Evolutionary conservation across 306 rosid genomes (phyloP).

Genomic region (Crataegus laevigata): DNA sequence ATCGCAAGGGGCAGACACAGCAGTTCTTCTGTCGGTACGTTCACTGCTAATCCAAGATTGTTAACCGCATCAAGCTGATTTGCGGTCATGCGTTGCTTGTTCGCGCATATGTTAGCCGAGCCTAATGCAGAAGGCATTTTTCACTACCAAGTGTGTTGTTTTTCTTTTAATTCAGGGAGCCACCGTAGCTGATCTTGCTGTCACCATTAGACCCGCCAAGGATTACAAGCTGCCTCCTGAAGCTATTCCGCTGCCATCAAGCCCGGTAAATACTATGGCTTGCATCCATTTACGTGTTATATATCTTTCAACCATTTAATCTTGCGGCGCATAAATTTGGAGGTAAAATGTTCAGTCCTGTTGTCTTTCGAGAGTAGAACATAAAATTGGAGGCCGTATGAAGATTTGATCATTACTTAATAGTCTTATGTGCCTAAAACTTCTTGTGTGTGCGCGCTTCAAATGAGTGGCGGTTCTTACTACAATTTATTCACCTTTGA

Average conservation of each 20-base stretch:
- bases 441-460: not conserved
- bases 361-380: not conserved
- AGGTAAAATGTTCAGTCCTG: not conserved
- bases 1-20: constrained; percentile 73
- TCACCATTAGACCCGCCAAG: constrained; percentile 54
- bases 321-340: not conserved
- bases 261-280: constrained; percentile 38
- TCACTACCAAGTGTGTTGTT: not conserved
- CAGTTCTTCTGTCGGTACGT: constrained; percentile 71
- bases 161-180: constrained; percentile 47
- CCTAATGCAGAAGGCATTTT: not conserved
- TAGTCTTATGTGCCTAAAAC: not conserved
- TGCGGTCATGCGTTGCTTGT: not conserved
- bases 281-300: not conserved
- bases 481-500: constrained; percentile 4
- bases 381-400: not conserved
- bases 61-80: too few species aligned
- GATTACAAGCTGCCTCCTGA: constrained; percentile 75
- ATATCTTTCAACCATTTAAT: not conserved
- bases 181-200: constrained; percentile 45
- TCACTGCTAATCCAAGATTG: not conserved
- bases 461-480: not conserved
- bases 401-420: not conserved
- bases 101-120: not conserved
- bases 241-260: constrained; percentile 32